phyloP scores from a whole-genome alignment of 768 basidiomycete genomes.

The Phaeotremella skinneri region DNA sequence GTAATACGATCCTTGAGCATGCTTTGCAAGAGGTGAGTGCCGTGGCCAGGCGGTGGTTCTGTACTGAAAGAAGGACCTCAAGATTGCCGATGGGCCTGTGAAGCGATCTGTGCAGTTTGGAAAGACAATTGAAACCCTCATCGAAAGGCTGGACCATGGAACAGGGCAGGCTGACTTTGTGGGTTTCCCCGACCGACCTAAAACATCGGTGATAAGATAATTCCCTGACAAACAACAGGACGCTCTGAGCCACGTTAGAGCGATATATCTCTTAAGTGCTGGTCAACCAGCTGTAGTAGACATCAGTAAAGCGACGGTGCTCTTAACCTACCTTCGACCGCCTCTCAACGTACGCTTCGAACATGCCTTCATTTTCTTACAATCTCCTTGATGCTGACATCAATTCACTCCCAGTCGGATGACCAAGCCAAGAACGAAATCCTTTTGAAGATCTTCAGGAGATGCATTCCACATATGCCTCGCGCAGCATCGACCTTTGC shows the following conservation, averaged over 20 bases:
- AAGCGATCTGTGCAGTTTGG: constrained; percentile 28
- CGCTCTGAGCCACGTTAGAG: constrained; percentile 35
- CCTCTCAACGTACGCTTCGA: constrained; percentile 26
- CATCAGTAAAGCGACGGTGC: constrained; percentile 72
- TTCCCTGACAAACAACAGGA: constrained; percentile 20
- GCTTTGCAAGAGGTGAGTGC: constrained; percentile 64
- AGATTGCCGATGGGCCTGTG: not conserved
- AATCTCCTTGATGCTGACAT: not conserved
- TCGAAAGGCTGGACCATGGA: constrained; percentile 85
- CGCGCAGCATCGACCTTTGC: constrained; percentile 86
- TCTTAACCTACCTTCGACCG: constrained; percentile 73
- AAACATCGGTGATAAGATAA: not conserved
- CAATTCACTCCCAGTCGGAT: constrained; percentile 59
- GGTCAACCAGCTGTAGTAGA: constrained; percentile 70
- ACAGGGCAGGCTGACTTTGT: constrained; percentile 65
- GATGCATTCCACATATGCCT: constrained; percentile 81
- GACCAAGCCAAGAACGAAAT: constrained; percentile 82
- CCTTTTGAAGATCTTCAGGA: constrained; percentile 81
- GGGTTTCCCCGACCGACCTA: constrained; percentile 38
- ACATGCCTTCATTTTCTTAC: no score
- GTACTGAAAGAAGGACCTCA: not conserved
- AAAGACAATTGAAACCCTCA: constrained; percentile 78
- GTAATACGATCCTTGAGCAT: constrained; percentile 79
- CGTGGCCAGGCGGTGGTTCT: no score
- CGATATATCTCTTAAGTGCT: constrained; percentile 31